Evolutionary conservation across 805 yeast species (phyloP), one percentile per base, ranked within the genome.

Genomic region (Grigorovia humatica): DNA sequence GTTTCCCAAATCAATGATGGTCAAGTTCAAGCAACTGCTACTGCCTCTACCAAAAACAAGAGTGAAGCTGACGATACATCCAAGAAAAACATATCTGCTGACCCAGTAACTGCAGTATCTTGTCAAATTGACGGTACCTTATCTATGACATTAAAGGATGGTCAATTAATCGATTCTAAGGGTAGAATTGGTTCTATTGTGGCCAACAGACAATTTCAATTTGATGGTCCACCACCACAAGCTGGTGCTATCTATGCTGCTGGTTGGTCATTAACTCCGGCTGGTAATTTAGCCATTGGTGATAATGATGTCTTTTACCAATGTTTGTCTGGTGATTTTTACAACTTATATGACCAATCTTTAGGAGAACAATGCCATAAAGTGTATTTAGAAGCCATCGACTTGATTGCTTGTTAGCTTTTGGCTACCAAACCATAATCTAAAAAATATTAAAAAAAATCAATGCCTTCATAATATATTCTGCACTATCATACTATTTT

Each of bases 261-360:
- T n/a, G n/a, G n/a, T n/a, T n/a, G n/a, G n/a, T n/a, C n/a, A n/a
- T n/a, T n/a, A n/a, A n/a, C n/a, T n/a, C n/a, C n/a, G n/a, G n/a
- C n/a, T n/a, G n/a, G n/a, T n/a, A n/a, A n/a, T n/a, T n/a, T n/a
- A 64, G 87, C 87, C 38, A 69, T 83, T 54, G 89, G 88, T 70
- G 69, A 72, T 59, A 65, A 70, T 47, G 79, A 79, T 53, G 74
- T 75, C 51, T 85, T 84, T 76, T 84, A 79, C 78, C 85, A 81
- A 72, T 83, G 88, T 73, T 63, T 76, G 58, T 82, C 88, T 42
- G 91, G 90, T 59, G 74, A 73, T 63, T 84, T 84, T 78, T 83
- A 82, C 82, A 85, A 85, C 77, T 72, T 85, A 70, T 85, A 85
- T 70, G 87, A 82, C 66, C 72, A 79, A 68, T 66, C 72, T 57